Conservation (phyloP, 805 yeast species). For the Lipomyces kockii region DNA sequence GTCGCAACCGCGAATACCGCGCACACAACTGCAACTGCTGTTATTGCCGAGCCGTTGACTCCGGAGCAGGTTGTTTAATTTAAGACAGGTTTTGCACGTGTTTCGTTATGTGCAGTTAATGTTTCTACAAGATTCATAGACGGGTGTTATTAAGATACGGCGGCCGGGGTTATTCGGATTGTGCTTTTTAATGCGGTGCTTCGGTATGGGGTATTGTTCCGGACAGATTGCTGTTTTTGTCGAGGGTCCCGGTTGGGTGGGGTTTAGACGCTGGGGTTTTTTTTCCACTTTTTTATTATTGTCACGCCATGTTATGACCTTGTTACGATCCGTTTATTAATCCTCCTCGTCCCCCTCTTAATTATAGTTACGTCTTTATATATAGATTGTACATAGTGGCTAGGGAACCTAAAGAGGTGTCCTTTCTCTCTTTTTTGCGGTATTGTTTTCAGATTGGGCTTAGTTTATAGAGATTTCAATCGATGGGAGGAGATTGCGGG, state of each 20-base stretch:
- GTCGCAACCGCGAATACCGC: neutral
- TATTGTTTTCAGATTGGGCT: neutral
- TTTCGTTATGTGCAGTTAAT: neutral
- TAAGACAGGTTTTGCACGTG: neutral
- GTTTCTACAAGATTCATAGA: neutral
- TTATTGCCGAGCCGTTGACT: neutral
- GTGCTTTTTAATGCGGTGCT: neutral
- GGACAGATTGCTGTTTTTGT: neutral
- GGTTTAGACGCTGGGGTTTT: neutral
- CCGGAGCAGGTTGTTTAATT: neutral
- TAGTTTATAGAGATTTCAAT: no score
- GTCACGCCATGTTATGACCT: neutral
- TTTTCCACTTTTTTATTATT: neutral
- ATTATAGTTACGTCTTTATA: neutral
- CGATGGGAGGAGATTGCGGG: no score
- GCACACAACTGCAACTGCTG: neutral
- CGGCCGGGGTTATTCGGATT: neutral
- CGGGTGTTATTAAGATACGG: neutral
- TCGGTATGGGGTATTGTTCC: neutral
- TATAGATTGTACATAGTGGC: neutral
- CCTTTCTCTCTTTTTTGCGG: neutral
- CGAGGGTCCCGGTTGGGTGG: neutral
- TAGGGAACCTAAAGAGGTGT: neutral
- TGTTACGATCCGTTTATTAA: neutral
- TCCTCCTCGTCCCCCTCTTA: neutral